Base-by-base conservation (phyloP, 2,329 filamentous ascomycete species). In the Penicillium sp. region DNA sequence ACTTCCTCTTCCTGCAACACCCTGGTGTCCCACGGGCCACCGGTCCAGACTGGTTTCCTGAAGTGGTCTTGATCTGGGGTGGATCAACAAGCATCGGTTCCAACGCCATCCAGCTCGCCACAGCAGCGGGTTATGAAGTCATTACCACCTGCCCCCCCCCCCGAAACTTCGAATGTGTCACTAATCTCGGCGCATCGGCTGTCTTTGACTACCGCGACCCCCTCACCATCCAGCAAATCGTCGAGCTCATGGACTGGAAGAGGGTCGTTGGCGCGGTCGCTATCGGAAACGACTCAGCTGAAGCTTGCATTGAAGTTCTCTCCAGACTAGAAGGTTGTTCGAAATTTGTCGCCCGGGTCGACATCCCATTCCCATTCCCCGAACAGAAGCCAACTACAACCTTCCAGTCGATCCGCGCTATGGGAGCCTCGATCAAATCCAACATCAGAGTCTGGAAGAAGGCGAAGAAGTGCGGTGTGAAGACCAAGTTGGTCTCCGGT, bases 1-100 rank as follows among this genome's bases (percentile, higher is more conserved):
- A 68, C 1, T 59, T 59, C 15, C 57, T 72, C 0, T 60, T 34
- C 1, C 58, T 75, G 2, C 16, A 62, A 1, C 44, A 61, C 7
- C 65, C 64, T 1, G 53, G 5, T 16, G 10, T 15, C 21, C 5
- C 27, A 10, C 50, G 5, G 21, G 2, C 2, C 11, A 19, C 34
- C 3, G 4, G 36, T 5, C 13, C 25, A 5, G 6, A 25, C 2
- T 29, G 25, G 25, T 19, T 2, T 48, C 40, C 33, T 16, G 16
- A 33, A 15, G 55, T 19, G 60, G 11, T 69, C 16, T 7, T 65
- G 3, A 38, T 65, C 9, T 63, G 61, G 61, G 64, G 62, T n/a
- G 62, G 59, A 54, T 63, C 57, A 2, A 50, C 53, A 21, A 59
- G 55, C 25, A 50, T 63, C 5, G 62, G 62, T 4, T 51, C 57